Evolutionary conservation across 2,329 filamentous ascomycete genomes (phyloP).

Genomic region (Curvularia sp.): DNA sequence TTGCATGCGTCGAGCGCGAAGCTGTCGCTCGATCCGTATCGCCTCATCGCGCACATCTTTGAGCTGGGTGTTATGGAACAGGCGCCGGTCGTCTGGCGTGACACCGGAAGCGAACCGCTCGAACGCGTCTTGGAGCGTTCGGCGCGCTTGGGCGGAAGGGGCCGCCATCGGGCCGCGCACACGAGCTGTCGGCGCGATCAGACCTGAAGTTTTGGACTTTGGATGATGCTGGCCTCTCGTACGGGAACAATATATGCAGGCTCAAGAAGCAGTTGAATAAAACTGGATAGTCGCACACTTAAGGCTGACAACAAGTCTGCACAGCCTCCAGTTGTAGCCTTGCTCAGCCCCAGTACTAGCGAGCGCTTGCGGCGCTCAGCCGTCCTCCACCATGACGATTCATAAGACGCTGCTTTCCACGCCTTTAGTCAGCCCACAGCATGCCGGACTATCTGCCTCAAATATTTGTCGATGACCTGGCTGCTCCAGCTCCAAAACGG

Average conservation of each 20-base stretch:
- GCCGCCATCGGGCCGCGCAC: constrained; percentile 8
- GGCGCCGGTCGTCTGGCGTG: constrained; percentile 12
- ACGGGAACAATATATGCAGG: not conserved
- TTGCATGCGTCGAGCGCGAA: constrained; percentile 48
- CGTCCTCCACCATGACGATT: not conserved
- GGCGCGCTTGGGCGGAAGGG: constrained; percentile 13
- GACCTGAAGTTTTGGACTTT: not conserved
- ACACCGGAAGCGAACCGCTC: constrained; percentile 21
- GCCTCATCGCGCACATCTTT: constrained; percentile 45
- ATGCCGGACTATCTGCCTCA: not conserved
- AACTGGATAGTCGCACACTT: not conserved
- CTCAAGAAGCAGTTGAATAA: not conserved
- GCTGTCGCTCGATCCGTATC: constrained; percentile 49
- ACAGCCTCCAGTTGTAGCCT: not conserved
- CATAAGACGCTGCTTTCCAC: not conserved
- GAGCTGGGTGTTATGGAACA: constrained; percentile 37
- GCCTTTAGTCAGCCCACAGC: not conserved
- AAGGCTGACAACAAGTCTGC: not conserved
- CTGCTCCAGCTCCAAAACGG: constrained; percentile 4
- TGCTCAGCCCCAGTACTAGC: constrained; percentile 2
- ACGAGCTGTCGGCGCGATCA: not conserved
- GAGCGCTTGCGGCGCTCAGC: not conserved
- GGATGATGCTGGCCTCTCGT: not conserved
- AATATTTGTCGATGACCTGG: constrained; percentile 4
- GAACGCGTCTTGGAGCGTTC: constrained; percentile 19